phyloP scores from a whole-genome alignment of 352 stramenopile genomes.

The Phytopythium delawarense region DNA sequence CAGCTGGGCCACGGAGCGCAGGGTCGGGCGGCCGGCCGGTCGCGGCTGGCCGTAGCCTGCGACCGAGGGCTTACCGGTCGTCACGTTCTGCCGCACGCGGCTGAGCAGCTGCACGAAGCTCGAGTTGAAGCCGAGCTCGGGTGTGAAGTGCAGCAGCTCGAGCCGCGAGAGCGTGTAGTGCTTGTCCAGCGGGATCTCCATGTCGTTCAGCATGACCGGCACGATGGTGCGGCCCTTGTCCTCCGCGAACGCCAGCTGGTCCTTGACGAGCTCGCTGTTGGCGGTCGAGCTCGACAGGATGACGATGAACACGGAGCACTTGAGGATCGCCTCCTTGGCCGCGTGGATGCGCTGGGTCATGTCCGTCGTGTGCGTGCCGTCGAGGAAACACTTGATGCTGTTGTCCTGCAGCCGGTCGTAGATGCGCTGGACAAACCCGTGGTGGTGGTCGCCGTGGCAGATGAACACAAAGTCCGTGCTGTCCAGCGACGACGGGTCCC shows the following conservation, averaged over 20 bases:
- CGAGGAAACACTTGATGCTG: slow-evolving; percentile 45
- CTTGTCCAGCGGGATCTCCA: slow-evolving; percentile 69
- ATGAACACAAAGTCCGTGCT: slow-evolving; percentile 61
- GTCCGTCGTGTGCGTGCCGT: slow-evolving; percentile 40
- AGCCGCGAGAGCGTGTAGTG: slow-evolving; percentile 72
- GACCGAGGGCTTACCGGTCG: slow-evolving; percentile 11
- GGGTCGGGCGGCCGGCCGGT: slow-evolving; percentile 21
- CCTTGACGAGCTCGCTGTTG: slow-evolving; percentile 69
- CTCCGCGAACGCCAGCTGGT: slow-evolving; percentile 79
- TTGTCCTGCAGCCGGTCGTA: slow-evolving; percentile 53
- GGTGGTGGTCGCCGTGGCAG: slow-evolving; percentile 65
- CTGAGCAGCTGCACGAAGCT: slow-evolving; percentile 55
- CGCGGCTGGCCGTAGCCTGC: slow-evolving; percentile 21
- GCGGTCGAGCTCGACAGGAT: slow-evolving; percentile 63
- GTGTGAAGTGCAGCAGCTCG: slow-evolving; percentile 74
- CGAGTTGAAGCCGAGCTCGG: slow-evolving; percentile 74
- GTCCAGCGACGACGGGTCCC: slow-evolving; percentile 25
- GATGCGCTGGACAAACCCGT: slow-evolving; percentile 55
- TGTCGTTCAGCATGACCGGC: slow-evolving; percentile 71
- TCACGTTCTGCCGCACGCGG: slow-evolving; percentile 43
- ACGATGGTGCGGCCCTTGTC: slow-evolving; percentile 72
- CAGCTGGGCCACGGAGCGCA: slow-evolving; percentile 30
- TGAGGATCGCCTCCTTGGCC: slow-evolving; percentile 75
- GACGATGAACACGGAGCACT: slow-evolving; percentile 70
- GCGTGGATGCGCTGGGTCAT: slow-evolving; percentile 63